Base-by-base conservation (phyloP, 148 eudicot genomes). In the Persicaria maculosa region DNA sequence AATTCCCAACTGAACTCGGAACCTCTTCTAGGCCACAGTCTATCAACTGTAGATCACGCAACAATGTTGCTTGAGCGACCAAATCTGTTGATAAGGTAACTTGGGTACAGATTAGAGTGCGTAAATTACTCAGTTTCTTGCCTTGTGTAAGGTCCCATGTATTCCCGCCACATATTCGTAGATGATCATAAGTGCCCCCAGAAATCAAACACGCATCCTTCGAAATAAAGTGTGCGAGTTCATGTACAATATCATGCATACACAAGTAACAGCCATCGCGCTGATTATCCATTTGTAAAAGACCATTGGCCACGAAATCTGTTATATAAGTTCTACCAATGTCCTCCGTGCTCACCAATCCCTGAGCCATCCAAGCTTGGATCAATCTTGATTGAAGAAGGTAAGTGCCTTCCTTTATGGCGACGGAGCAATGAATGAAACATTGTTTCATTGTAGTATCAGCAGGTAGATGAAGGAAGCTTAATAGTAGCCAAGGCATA, bases 281-380 rank as follows among this genome's bases (percentile, higher is more conserved):
- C 3, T 7, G 36, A 36, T 4, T 14, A 40, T 14, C 8, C 46
- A 65, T 40, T 40, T 40, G 46, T 36, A 65, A 40, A 5, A 65
- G 46, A 65, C 70, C 69, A 64, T 36, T 31, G 69, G 69, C n/a
- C 7, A 36, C 44, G 17, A 65, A 43, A 14, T 15, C 12, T 36
- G 6, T 15, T 15, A 65, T 46, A 40, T 65, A 65, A 12, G 46
- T 43, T 14, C 36, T 9, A 4, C 70, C 70, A 2, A 40, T 43
- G n/a, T 36, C 46, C 70, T 65, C 70, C 47, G 15, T 64, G 46
- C 14, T 40, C 69, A 65, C 15, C 1, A 65, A 65, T n/a, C 70
- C 70, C 17, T 65, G 70, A 36, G 70, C 70, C 46, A 65, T 65
- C 70, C 70, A 65, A 40, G 17, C 46, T 14, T 65, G 70, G 70